Percentiles rank a stretch among this genome's conserved stretches.
Conservation (phyloP, 2,329 filamentous ascomycete genomes). For the Pestalotiopsis sp. region DNA sequence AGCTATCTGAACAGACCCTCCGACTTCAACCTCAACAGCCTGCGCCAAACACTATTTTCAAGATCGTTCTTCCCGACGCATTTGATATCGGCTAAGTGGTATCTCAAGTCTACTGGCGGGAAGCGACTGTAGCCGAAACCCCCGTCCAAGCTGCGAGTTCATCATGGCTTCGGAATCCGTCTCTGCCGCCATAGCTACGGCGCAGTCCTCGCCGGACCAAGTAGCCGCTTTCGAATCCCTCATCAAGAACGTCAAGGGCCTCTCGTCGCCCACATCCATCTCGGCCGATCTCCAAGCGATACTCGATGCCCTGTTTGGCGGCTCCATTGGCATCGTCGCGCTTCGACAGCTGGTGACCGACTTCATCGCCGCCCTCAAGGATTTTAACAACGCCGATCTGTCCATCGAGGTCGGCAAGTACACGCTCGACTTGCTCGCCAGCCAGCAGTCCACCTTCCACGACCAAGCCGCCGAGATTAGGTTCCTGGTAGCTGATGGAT, state of each 20-base stretch:
- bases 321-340: slow-evolving; percentile 75
- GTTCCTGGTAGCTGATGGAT: slow-evolving; percentile 79
- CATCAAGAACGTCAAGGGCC: slow-evolving; percentile 43
- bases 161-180: slow-evolving; percentile 39
- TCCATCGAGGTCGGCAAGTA: slow-evolving; percentile 77
- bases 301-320: slow-evolving; percentile 67
- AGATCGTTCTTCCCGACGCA: no score
- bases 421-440: slow-evolving; percentile 68
- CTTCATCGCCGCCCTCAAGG: slow-evolving; percentile 67
- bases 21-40: no score
- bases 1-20: no score
- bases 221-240: slow-evolving; percentile 49
- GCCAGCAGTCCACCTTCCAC: slow-evolving; percentile 71
- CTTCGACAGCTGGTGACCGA: slow-evolving; percentile 70
- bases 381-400: slow-evolving; percentile 62
- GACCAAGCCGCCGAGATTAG: slow-evolving; percentile 83
- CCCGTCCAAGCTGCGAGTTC: neutral
- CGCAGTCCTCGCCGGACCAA: slow-evolving; percentile 43
- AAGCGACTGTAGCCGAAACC: neutral
- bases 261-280: slow-evolving; percentile 42
- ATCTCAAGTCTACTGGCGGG: no score
- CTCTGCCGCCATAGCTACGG: slow-evolving; percentile 44
- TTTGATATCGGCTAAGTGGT: no score
- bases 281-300: slow-evolving; percentile 67
- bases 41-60: no score